phyloP scores from a whole-genome alignment of 495 filamentous ascomycete genomes.

The Tuber borchii region DNA sequence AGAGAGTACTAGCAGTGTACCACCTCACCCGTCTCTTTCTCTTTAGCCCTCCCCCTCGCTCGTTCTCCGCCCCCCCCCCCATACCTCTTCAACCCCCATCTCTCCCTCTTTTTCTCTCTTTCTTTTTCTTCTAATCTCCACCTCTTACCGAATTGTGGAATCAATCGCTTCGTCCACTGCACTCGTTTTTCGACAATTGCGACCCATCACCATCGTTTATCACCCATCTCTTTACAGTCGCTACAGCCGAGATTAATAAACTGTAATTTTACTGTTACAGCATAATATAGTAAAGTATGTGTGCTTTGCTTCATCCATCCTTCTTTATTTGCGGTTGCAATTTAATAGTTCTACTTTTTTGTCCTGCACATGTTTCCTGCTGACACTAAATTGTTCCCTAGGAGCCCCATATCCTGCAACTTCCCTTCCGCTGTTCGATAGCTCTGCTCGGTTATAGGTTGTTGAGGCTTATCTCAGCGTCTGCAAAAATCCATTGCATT shows the following conservation, averaged over 20 bases:
- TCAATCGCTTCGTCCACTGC: slow-evolving; percentile 30
- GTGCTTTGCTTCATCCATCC: slow-evolving; percentile 1
- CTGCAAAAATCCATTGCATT: not conserved
- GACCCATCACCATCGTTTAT: slow-evolving; percentile 27
- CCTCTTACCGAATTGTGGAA: slow-evolving; percentile 34
- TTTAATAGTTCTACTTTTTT: not conserved
- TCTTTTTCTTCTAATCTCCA: slow-evolving; percentile 16
- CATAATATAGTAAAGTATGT: not conserved
- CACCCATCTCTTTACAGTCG: slow-evolving; percentile 36
- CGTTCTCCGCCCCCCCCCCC: too few relatives aligned
- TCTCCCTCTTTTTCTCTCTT: slow-evolving; percentile 23
- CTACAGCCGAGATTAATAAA: slow-evolving; percentile 18
- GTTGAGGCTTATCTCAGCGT: not conserved
- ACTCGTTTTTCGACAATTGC: slow-evolving; percentile 28
- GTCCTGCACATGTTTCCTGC: slow-evolving; percentile 2
- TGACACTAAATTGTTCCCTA: not conserved
- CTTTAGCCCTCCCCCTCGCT: slow-evolving; percentile 22
- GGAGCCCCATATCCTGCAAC: slow-evolving; percentile 5
- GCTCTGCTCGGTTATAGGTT: not conserved
- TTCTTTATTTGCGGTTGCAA: not conserved
- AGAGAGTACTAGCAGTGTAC: not conserved
- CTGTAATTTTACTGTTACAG: not conserved
- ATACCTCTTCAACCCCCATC: slow-evolving; percentile 25
- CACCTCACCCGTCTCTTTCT: slow-evolving; percentile 16
- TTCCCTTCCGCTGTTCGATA: slow-evolving; percentile 2